Base-by-base conservation (phyloP, 164 flowering plant genomes). In the Vitis rotundifolia region DNA sequence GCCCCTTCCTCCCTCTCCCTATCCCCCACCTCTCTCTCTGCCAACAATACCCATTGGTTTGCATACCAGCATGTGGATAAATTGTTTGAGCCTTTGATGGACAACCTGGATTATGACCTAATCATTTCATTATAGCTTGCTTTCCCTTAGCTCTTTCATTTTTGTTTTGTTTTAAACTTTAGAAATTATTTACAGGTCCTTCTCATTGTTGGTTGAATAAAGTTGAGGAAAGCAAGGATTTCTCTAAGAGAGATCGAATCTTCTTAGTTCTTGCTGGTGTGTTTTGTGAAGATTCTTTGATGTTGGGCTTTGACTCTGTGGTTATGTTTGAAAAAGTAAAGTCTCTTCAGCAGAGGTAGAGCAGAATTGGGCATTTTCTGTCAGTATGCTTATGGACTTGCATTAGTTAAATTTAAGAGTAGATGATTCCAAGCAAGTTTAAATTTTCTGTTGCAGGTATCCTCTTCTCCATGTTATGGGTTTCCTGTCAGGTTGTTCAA, bases 271-370 rank as follows among this genome's bases (percentile, higher is more conserved):
- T 90, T 64, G 76, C 69, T 51, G 85, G 79, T 57, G 74, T 71
- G 8, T 84, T 81, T 61, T 67, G 61, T 59, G 83, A 71, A 15
- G 72, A 78, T 57, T 71, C 77, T 66, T 51, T 64, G 10, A 59
- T 11, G 10, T 68, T 71, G 44, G 67, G 69, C 11, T 61, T 61
- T 55, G 78, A 82, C 52, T n/a, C 61, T 70, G 56, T 62, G 52
- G 11, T 28, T 63, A 82, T 80, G 78, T 53, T 90, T 64, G 89
- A 87, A 73, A 87, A 73, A 66, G 82, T 83, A 47, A 93, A 93
- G 80, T 75, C 71, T 63, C 85, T 93, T 80, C 88, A 93, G 77
- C 90, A 85, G 74, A 93, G 97, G 98, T 91, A 78, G 52, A 52
- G 56, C 26, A 61, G n/a, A 11, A 44, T 61, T 44, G 14, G 54